Evolutionary conservation across 257 asterid species (phyloP).

Genomic region (Jasminum sambac): DNA sequence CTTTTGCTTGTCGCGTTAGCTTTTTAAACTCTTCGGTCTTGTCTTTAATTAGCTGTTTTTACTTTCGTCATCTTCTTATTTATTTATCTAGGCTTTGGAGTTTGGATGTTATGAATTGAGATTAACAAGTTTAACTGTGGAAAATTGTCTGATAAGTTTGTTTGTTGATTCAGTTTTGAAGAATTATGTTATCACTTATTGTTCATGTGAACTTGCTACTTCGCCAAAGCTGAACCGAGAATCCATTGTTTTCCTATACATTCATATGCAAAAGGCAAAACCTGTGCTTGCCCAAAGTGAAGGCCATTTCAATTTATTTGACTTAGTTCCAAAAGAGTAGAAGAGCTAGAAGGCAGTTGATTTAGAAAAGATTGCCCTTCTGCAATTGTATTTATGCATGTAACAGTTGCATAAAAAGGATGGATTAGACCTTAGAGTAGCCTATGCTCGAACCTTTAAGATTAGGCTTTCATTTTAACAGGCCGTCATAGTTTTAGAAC

Average conservation of each 20-base stretch:
- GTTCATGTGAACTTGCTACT: not conserved
- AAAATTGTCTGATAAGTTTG: conserved; percentile 2
- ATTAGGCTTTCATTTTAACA: not conserved
- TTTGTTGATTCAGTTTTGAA: not conserved
- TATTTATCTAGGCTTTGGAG: conserved; percentile 7
- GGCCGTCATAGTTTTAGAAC: not conserved
- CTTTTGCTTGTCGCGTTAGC: conserved; percentile 11
- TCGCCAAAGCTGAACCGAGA: not conserved
- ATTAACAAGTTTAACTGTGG: conserved; percentile 19
- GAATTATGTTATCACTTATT: not conserved
- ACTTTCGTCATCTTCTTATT: not conserved
- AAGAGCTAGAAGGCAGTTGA: not conserved
- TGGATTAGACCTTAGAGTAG: not conserved
- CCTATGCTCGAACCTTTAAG: not conserved
- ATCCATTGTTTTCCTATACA: not conserved
- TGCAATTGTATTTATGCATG: not conserved
- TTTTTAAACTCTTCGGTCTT: not conserved
- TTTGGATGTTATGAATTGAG: conserved; percentile 23
- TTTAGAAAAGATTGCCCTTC: not conserved
- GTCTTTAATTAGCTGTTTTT: not conserved
- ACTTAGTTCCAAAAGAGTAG: not conserved
- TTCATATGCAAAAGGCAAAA: not conserved
- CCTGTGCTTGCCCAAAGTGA: not conserved
- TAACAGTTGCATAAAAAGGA: not conserved
- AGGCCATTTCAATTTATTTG: not conserved